Conservation (phyloP, 768 basidiomycete genomes). For the Boletus coccyginus region DNA sequence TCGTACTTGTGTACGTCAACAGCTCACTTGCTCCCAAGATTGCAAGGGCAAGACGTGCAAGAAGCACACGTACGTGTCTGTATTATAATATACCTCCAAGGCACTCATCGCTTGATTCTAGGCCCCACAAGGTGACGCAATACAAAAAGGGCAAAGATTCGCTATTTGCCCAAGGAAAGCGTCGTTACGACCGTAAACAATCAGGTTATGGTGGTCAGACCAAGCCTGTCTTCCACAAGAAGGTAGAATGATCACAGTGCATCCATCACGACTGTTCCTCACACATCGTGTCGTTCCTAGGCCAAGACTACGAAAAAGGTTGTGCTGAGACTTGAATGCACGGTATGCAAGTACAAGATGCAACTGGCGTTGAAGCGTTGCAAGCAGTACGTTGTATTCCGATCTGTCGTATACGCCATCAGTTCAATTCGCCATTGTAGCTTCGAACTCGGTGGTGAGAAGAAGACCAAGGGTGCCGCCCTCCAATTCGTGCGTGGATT, state of each 20-base stretch:
- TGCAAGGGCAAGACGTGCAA: constrained; percentile 97
- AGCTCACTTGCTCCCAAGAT: constrained; percentile 41
- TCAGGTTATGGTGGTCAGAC: constrained; percentile 99
- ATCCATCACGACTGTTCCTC: not conserved
- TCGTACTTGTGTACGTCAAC: not conserved
- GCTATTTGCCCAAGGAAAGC: constrained; percentile 97
- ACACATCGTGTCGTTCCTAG: constrained; percentile 35
- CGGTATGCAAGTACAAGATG: constrained; percentile 98
- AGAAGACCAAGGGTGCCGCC: constrained; percentile 98
- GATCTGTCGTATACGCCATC: not conserved
- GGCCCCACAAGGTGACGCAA: constrained; percentile 99
- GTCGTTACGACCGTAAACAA: constrained; percentile 99
- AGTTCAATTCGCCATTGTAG: constrained; percentile 35
- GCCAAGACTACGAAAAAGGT: constrained; percentile 99
- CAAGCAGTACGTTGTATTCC: constrained; percentile 79
- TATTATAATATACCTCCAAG: not conserved
- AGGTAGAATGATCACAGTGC: constrained; percentile 40
- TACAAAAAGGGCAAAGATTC: constrained; percentile 99
- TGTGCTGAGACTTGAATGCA: constrained; percentile 96
- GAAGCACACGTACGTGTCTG: constrained; percentile 84
- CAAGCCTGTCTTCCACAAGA: constrained; percentile 99
- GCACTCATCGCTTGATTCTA: constrained; percentile 28
- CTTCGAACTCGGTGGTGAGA: constrained; percentile 99
- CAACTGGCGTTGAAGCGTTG: constrained; percentile 95
- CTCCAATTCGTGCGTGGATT: constrained; percentile 78